Base-by-base conservation (phyloP, 176 grass and related monocot species). In the Carex parvula region DNA sequence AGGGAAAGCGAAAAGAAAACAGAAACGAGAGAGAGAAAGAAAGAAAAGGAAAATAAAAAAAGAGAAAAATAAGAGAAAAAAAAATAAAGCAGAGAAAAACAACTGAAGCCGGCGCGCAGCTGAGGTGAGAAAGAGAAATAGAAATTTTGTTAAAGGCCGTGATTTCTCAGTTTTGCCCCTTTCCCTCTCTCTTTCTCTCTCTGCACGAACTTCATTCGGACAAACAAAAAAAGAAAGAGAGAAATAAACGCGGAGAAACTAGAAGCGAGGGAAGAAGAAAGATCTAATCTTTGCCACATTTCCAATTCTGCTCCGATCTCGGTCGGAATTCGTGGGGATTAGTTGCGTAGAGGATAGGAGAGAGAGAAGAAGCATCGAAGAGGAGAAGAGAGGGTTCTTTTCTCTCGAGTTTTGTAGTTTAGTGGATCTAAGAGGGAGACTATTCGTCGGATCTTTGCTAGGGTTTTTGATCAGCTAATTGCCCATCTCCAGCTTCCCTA, bases 21-120 rank as follows among this genome's bases (percentile, higher is more conserved):
- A 63, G 76, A 56, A 86, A 58, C 69, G 46, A n/a, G 29, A 79
- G 75, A 79, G 84, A 67, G 41, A 79, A 39, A 58, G 12, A 62
- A 74, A 41, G 26, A 58, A 73, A 82, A 13, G 42, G 1, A 37
- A 15, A 70, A 33, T 54, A 3, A 52, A 64, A 3, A 60, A 18
- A 60, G 15, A 81, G 18, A 4, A 16, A 58, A 14, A 48, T n/a
- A n/a, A n/a, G n/a, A n/a, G n/a, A n/a, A n/a, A n/a, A n/a, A 17
- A 30, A 64, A 39, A 68, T 39, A 26, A 41, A 8, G 37, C 18
- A 6, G 42, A 66, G 21, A 53, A 50, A 66, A 66, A 81, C 33
- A 81, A 54, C 80, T 66, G 80, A 83, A 60, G 72, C 72, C 83
- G 83, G 76, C 63, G 84, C 56, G 71, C 70, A 70, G 70, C 57